Evolutionary conservation across 148 eudicot genomes (phyloP), one percentile per base, ranked within the genome.

Genomic region (Diospyros lotus): DNA sequence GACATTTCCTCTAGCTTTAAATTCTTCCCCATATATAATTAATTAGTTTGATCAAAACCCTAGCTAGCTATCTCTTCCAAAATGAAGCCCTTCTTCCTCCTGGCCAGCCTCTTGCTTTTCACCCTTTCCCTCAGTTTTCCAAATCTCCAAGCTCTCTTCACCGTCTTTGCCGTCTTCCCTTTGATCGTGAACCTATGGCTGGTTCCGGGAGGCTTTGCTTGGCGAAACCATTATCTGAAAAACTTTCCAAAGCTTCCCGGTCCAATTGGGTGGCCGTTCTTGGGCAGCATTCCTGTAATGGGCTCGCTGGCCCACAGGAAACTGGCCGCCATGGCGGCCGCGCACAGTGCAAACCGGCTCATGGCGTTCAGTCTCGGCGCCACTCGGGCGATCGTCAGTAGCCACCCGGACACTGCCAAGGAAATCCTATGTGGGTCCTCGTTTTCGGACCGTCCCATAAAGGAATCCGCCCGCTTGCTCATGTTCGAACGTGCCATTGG

Each of bases 401-500:
- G 92, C 71, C 86, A 89, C 82, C 97, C 97, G 0, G 93, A 86
- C 43, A 89, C 89, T 1, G 91, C 97, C 1, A 87, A 78, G 82
- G 87, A 89, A 76, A 91, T 91, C 68, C 82, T 91, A 7, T 74
- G 79, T 60, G 86, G 89, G 9, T 69, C 83, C 44, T 76, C 89
- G 3, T 91, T 91, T 71, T 87, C 97, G 9, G 81, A 89, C 80
- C 91, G 97, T 9, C 97, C 97, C 41, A 53, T 88, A 11, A 89
- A 83, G 70, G 81, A 89, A 58, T 86, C 93, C 0, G 91, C 93
- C 0, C 88, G 89, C 2, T 55, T 80, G 41, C 73, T 91, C 55
- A 91, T 91, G 97, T 91, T 91, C 38, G 91, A 87, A 58, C 85
- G 93, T 17, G 93, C 97, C 80, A 88, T 91, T 45, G 97, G 97